These are phyloP conservation scores for Arthroderma sp. DNA, from an alignment of 2,329 filamentous ascomycete species.

Conservation along the genomic window DNA sequence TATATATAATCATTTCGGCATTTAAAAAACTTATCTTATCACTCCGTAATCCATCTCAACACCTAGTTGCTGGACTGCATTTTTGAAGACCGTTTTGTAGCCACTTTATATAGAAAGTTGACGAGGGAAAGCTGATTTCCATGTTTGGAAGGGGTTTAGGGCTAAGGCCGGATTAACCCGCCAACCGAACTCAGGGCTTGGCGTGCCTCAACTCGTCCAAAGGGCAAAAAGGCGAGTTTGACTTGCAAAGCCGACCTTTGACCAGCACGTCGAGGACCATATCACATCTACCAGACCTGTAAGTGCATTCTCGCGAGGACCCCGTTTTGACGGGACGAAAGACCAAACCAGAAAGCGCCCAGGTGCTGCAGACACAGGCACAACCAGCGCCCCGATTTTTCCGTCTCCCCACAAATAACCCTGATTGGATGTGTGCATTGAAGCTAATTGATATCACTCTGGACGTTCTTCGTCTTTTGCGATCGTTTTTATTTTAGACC, in stretches of 20 bases:
- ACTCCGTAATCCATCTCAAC: no score
- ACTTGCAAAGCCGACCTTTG: background rate
- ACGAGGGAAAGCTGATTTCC: background rate
- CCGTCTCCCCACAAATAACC: conserved; percentile 9
- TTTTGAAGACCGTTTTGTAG: no score
- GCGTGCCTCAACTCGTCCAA: background rate
- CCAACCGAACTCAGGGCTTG: background rate
- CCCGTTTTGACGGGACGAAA: background rate
- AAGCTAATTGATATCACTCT: conserved; percentile 6
- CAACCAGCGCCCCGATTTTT: conserved; percentile 4
- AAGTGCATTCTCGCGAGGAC: background rate
- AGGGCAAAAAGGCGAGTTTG: conserved; percentile 1
- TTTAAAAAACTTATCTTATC: no score
- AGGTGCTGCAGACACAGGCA: background rate
- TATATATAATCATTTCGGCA: no score
- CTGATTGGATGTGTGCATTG: conserved; percentile 8
- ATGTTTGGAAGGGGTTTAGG: conserved; percentile 1
- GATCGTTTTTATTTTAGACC: background rate
- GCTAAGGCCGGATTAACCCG: conserved; percentile 1
- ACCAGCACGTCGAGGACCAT: background rate
- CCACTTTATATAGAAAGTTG: no score
- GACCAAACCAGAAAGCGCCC: background rate
- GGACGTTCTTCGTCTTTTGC: conserved; percentile 5
- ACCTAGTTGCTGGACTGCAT: no score
- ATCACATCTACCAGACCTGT: background rate